Base-by-base conservation (phyloP, 441 rosid genomes). In the Gossypium lobatum region DNA sequence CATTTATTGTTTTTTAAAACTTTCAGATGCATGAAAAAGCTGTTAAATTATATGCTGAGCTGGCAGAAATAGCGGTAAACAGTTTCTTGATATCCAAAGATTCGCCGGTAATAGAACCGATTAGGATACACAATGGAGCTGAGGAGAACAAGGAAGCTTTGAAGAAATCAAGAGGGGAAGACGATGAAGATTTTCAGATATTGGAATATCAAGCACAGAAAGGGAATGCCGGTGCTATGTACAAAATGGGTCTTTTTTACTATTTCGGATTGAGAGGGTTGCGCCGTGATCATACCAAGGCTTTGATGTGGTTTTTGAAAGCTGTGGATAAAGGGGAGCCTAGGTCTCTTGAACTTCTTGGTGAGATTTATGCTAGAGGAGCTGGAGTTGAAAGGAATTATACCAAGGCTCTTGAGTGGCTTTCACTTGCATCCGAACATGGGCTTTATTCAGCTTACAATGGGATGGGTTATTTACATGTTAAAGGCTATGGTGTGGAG, bases 241-340 rank as follows among this genome's bases (percentile, higher is more conserved):
- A 92, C 83, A 93, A 80, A 76, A 86, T 93, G 48, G 99, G 99
- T 20, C 75, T 88, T 37, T 93, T 96, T 80, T 89, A 96, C 78
- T 93, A 93, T 81, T 96, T 96, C 77, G 98, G 99, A 18, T 82
- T 96, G 86, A 91, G 99, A 84, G 99, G 97, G n/a, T 82, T 93
- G 75, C 86, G 96, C 72, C 96, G 97, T 57, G 97, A 96, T 74
- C 95, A 90, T 76, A 62, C 76, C 50, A 96, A 93, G 85, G 99
- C 99, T 55, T 80, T 93, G 86, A 71, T 68, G 25, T 96, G 98
- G 99, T 96, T 96, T 76, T 83, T 76, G 0, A 93, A 86, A 85
- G 96, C 98, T 60, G 98, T 84, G 13, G 95, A 93, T 46, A 93
- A 89, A 80, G 97, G 97, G 57, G 99, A 96, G 79, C 89, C 95